Evolutionary conservation across 1,139 yeast species (phyloP).

Genomic region (Debaryomycetaceae sp.): DNA sequence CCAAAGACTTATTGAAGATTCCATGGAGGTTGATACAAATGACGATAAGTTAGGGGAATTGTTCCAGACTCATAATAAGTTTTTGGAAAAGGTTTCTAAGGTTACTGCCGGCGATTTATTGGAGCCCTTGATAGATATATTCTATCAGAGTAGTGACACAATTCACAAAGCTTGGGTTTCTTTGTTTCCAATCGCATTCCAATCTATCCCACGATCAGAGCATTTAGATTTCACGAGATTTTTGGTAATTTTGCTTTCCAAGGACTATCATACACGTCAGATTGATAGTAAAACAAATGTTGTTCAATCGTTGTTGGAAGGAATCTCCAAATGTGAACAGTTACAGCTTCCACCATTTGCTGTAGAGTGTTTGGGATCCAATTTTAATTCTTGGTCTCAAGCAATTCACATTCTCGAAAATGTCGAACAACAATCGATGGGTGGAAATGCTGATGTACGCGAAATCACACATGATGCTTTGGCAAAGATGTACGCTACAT

Average conservation of each 20-base stretch:
- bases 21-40: slow-evolving; percentile 27
- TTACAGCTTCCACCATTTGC: slow-evolving; percentile 93
- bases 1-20: slow-evolving; percentile 12
- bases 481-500: slow-evolving; percentile 79
- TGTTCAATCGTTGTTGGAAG: slow-evolving; percentile 78
- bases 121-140: slow-evolving; percentile 73
- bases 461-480: slow-evolving; percentile 91
- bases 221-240: slow-evolving; percentile 79
- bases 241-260: slow-evolving; percentile 73
- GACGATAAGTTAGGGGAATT: slow-evolving; percentile 28
- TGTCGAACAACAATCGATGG: slow-evolving; percentile 62
- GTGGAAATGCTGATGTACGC: slow-evolving; percentile 69
- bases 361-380: slow-evolving; percentile 81
- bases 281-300: slow-evolving; percentile 85
- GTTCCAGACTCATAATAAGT: slow-evolving; percentile 47
- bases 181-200: slow-evolving; percentile 77
- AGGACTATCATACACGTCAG: slow-evolving; percentile 89
- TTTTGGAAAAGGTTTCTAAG: slow-evolving; percentile 42
- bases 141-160: slow-evolving; percentile 76
- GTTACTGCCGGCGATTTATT: slow-evolving; percentile 59
- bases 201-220: slow-evolving; percentile 72
- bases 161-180: slow-evolving; percentile 84
- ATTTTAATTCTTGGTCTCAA: slow-evolving; percentile 90
- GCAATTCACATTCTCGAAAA: slow-evolving; percentile 80
- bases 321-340: slow-evolving; percentile 68